phyloP scores from a whole-genome alignment of 2,329 filamentous ascomycete genomes.

The Trichophyton simii region DNA sequence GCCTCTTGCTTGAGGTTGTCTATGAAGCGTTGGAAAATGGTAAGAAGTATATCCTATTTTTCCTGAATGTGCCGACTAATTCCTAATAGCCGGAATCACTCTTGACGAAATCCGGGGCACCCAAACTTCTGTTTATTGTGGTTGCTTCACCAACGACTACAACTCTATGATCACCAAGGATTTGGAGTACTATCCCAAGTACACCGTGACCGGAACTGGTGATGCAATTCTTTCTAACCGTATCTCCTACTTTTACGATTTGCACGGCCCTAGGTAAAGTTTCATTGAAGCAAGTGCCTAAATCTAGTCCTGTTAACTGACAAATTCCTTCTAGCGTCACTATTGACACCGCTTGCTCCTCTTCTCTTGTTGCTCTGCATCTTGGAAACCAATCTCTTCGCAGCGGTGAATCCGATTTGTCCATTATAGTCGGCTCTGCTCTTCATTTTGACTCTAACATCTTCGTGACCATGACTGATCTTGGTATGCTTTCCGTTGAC shows the following conservation, averaged over 20 bases:
- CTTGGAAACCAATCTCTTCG: slow-evolving; percentile 15
- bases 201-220: slow-evolving; percentile 18
- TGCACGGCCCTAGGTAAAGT: slow-evolving; percentile 17
- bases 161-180: slow-evolving; percentile 16
- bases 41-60: not conserved
- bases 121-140: slow-evolving; percentile 24
- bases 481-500: slow-evolving; percentile 9
- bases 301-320: not conserved
- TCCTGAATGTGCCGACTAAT: not conserved
- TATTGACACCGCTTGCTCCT: slow-evolving; percentile 21
- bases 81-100: slow-evolving; percentile 14
- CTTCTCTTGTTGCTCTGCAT: slow-evolving; percentile 18
- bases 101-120: slow-evolving; percentile 21
- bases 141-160: slow-evolving; percentile 23
- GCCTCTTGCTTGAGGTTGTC: slow-evolving; percentile 19
- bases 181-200: slow-evolving; percentile 15
- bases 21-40: slow-evolving; percentile 21
- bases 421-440: slow-evolving; percentile 9
- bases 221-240: slow-evolving; percentile 23
- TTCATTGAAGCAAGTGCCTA: not conserved
- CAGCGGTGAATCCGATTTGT: slow-evolving; percentile 13
- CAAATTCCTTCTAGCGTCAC: slow-evolving; percentile 13
- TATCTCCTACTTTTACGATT: slow-evolving; percentile 18
- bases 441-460: slow-evolving; percentile 14
- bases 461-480: slow-evolving; percentile 7